phyloP scores from a whole-genome alignment of 805 yeast species.

The Candida koratica region DNA sequence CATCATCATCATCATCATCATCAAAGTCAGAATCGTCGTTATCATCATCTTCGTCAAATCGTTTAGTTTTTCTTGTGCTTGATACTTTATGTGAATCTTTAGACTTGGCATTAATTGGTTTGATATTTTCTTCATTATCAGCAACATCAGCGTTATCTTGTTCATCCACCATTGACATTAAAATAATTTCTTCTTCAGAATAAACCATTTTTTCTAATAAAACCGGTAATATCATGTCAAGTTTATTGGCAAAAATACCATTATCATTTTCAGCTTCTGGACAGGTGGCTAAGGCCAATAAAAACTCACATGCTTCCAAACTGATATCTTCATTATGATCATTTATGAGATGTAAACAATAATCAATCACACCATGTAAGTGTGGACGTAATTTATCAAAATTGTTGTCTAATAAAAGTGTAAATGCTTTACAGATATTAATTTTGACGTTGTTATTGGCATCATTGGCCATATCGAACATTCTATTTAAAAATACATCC shows the following conservation, averaged over 20 bases:
- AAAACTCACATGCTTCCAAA: conserved; percentile 88
- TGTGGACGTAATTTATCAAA: conserved; percentile 81
- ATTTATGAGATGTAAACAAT: conserved; percentile 74
- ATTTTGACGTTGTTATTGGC: conserved; percentile 57
- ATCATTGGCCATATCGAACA: conserved; percentile 70
- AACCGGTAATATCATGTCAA: conserved; percentile 68
- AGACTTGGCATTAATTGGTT: conserved; percentile 71
- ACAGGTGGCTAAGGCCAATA: conserved; percentile 68
- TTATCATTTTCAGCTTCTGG: conserved; percentile 42
- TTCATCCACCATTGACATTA: conserved; percentile 60
- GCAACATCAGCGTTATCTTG: conserved; percentile 73
- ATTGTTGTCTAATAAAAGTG: conserved; percentile 63
- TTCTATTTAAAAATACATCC: conserved; percentile 59
- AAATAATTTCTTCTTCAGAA: conserved; percentile 71
- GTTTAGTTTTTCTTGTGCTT: conserved; percentile 13
- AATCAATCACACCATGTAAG: conserved; percentile 79
- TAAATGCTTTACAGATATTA: conserved; percentile 74
- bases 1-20: conserved; percentile 39
- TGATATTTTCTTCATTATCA: conserved; percentile 84
- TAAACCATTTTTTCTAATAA: conserved; percentile 81
- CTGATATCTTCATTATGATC: conserved; percentile 69
- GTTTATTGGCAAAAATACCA: conserved; percentile 48
- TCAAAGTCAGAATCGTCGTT: conserved; percentile 33
- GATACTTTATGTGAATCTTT: conserved; percentile 40
- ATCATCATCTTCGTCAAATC: conserved; percentile 24